Evolutionary conservation across 2,329 filamentous ascomycete genomes (phyloP), one percentile per base, ranked within the genome.

Genomic region (Fusarium ambrosium): DNA sequence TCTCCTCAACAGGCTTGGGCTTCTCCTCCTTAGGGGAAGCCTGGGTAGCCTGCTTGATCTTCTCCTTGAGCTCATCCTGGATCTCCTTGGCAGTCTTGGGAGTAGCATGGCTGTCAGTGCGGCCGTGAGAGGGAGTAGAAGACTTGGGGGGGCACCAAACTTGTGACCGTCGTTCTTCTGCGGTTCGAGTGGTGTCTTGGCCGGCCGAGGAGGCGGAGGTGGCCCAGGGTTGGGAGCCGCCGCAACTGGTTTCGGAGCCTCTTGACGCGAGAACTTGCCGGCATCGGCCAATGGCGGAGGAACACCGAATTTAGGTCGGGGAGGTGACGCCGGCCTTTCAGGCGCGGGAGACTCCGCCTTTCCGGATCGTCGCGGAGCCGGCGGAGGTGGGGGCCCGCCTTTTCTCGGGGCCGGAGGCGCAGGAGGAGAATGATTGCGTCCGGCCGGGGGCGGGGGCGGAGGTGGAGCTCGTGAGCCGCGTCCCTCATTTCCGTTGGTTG

Each of bases 271-370:
- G 80, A 91, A 97, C 83, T 94, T 97, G 41, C 97, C 97, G 68
- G 97, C 97, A 82, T 98, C 95, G 65, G 94, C 91, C 69, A 98
- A 85, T 3, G 96, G 94, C 37, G 97, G 97, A 55, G 97, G 97
- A 10, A 94, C 96, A 74, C 92, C 89, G 85, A 97, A 98, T 77
- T 88, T 89, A 10, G 91, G 90, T 62, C 92, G 89, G 24, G 91
- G 89, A 18, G 92, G 90, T 14, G 94, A 94, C 16, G 92, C 90
- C 69, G 94, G 92, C 79, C 92, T 88, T 34, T 92, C 89, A n/a
- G 93, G 90, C 65, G 84, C 79, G 4, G 84, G 74, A 11, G 81
- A 63, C 27, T 91, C 89, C 22, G 82, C 69, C 80, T 90, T 86
- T 81, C 87, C 82, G 82, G 89, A 86, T 87, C 93, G 83, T 83